phyloP scores from a whole-genome alignment of 2,329 filamentous ascomycete species.

The Magnaporthiopsis poae region DNA sequence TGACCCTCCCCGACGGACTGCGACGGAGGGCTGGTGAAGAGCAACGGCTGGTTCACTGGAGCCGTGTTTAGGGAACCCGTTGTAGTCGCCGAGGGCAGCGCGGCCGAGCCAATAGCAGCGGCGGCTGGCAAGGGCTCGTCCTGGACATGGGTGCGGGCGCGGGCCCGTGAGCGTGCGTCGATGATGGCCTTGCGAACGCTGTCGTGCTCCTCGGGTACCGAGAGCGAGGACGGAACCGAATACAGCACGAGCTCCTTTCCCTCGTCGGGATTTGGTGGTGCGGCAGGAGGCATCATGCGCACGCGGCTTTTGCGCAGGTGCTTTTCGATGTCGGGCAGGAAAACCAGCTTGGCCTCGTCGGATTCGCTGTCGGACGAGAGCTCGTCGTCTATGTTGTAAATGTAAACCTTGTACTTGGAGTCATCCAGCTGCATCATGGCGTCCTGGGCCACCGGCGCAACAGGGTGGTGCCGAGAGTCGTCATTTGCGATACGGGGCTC shows the following conservation, averaged over 20 bases:
- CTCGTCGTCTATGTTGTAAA: constrained; percentile 82
- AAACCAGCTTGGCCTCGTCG: constrained; percentile 52
- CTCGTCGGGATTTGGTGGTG: constrained; percentile 49
- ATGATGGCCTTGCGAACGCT: constrained; percentile 74
- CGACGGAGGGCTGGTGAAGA: too few species aligned
- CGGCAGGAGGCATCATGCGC: constrained; percentile 43
- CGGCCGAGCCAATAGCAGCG: not conserved
- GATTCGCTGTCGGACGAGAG: constrained; percentile 52
- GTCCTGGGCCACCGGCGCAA: constrained; percentile 18
- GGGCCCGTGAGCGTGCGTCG: constrained; percentile 61
- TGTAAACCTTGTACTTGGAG: constrained; percentile 77
- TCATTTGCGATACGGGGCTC: not conserved
- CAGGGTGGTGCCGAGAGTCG: too few species aligned
- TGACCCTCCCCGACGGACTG: too few species aligned
- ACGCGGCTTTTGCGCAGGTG: constrained; percentile 57
- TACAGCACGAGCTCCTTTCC: constrained; percentile 76
- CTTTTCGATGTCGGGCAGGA: constrained; percentile 78
- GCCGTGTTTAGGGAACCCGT: too few species aligned
- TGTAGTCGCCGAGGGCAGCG: constrained; percentile 12
- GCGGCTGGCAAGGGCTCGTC: constrained; percentile 19
- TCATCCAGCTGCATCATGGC: constrained; percentile 79
- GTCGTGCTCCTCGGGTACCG: constrained; percentile 63
- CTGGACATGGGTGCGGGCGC: constrained; percentile 51
- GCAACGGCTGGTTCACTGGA: too few species aligned
- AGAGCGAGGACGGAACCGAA: constrained; percentile 64